These are phyloP conservation scores for Mortierella sp. DNA, from an alignment of 371 early-diverging fungal species.

Conservation along the genomic window DNA sequence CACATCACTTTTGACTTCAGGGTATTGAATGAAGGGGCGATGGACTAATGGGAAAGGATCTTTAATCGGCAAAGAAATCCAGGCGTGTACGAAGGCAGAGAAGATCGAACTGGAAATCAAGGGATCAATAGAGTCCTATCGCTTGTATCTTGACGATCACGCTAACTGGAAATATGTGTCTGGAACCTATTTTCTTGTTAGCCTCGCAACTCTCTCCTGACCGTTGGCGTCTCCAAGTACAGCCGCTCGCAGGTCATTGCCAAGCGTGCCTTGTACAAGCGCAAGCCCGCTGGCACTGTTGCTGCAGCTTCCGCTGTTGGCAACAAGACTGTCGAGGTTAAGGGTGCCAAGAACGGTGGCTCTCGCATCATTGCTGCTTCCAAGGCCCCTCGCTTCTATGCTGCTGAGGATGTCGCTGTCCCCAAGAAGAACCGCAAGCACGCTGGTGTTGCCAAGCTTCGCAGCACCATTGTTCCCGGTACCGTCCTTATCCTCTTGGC, in stretches of 20 bases:
- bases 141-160: background rate
- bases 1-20: background rate
- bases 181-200: slow-evolving; percentile 25
- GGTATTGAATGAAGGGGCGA: too few relatives aligned
- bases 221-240: slow-evolving; percentile 86
- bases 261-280: slow-evolving; percentile 91
- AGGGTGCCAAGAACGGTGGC: slow-evolving; percentile 89
- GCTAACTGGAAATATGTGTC: background rate
- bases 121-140: background rate
- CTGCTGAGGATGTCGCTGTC: slow-evolving; percentile 86
- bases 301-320: slow-evolving; percentile 66
- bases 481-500: slow-evolving; percentile 97
- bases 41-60: too few relatives aligned
- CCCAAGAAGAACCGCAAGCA: slow-evolving; percentile 90
- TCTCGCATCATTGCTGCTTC: slow-evolving; percentile 80
- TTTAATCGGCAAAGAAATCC: too few relatives aligned
- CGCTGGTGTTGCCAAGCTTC: slow-evolving; percentile 79
- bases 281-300: slow-evolving; percentile 71
- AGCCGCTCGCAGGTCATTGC: slow-evolving; percentile 85
- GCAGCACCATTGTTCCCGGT: slow-evolving; percentile 95
- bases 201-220: slow-evolving; percentile 83
- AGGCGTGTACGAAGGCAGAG: too few relatives aligned
- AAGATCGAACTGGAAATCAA: background rate
- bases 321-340: slow-evolving; percentile 80
- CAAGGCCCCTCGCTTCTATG: slow-evolving; percentile 87